A percentile compares a stretch with the other conserved stretches of the same genome.
Evolutionary conservation across 1,139 yeast genomes (phyloP).

Genomic region (Meyerozyma guilliermondii): DNA sequence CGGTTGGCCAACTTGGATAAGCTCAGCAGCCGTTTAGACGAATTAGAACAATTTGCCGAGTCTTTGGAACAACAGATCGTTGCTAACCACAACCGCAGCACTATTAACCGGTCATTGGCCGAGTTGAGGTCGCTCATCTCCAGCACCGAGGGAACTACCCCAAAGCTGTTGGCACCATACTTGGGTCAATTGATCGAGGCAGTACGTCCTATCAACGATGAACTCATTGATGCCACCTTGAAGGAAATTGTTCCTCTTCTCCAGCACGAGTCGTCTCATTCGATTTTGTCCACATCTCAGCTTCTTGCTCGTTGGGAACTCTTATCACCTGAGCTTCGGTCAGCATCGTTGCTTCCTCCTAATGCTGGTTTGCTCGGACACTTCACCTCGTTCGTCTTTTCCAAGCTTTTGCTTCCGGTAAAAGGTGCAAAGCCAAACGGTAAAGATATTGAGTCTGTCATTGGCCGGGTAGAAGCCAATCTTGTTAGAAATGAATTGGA

Average conservation of each 20-base stretch:
- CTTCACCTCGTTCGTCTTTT: conserved; percentile 70
- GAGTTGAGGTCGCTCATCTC: conserved; percentile 41
- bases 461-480: conserved; percentile 79
- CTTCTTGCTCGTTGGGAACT: conserved; percentile 68
- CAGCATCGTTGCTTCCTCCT: conserved; percentile 85
- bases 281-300: conserved; percentile 63
- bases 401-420: conserved; percentile 64
- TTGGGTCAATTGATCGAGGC: conserved; percentile 43
- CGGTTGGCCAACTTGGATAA: conserved; percentile 67
- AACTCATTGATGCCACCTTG: conserved; percentile 33
- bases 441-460: conserved; percentile 80
- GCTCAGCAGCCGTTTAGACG: conserved; percentile 52
- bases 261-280: conserved; percentile 48
- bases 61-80: conserved; percentile 54
- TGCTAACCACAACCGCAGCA: conserved; percentile 50
- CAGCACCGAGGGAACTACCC: conserved; percentile 18
- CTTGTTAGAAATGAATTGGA: conserved; percentile 75
- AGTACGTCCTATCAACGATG: conserved; percentile 39
- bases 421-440: conserved; percentile 59
- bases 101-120: conserved; percentile 52
- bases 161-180: conserved; percentile 36
- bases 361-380: conserved; percentile 96
- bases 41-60: conserved; percentile 55
- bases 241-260: conserved; percentile 37
- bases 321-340: conserved; percentile 80